A percentile compares a stretch with the other conserved stretches of the same genome.
phyloP scores from a whole-genome alignment of 768 basidiomycete genomes.

The Chalciporus pseudorubinellus region DNA sequence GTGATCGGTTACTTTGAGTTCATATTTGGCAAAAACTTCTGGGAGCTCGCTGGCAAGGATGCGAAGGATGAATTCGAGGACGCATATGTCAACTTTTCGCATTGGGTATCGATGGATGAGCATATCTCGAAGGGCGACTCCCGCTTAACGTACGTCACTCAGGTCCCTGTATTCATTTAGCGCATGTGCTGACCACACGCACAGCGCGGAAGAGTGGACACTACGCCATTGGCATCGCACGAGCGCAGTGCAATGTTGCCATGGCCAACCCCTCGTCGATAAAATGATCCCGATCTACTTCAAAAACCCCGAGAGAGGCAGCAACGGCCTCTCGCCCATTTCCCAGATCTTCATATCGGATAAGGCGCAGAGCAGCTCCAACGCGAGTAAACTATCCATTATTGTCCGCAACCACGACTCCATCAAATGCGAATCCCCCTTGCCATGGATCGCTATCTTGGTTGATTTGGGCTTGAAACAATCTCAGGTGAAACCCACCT shows the following conservation, averaged over 20 bases:
- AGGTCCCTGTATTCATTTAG: too few species aligned
- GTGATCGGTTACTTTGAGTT: slow-evolving; percentile 4
- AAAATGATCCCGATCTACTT: slow-evolving; percentile 15
- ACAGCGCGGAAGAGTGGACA: slow-evolving; percentile 2
- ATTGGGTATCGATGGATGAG: slow-evolving; percentile 1
- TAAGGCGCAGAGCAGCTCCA: too few species aligned
- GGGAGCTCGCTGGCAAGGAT: background rate
- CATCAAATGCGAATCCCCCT: too few species aligned
- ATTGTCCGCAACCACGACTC: too few species aligned
- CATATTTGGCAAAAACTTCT: slow-evolving; percentile 1
- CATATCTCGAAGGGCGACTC: background rate
- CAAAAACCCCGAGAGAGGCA: too few species aligned
- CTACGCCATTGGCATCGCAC: slow-evolving; percentile 11
- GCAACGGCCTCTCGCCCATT: background rate
- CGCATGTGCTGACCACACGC: too few species aligned
- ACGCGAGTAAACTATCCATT: too few species aligned
- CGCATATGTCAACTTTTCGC: background rate
- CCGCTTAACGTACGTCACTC: too few species aligned
- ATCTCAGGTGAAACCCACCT: too few species aligned
- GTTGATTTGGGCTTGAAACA: too few species aligned
- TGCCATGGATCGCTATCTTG: too few species aligned
- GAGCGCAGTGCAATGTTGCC: slow-evolving; percentile 10
- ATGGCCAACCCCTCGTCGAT: slow-evolving; percentile 5
- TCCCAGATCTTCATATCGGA: slow-evolving; percentile 12
- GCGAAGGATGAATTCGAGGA: background rate